Evolutionary conservation across 2,329 filamentous ascomycete genomes (phyloP).

Genomic region (Byssochlamys sp.): DNA sequence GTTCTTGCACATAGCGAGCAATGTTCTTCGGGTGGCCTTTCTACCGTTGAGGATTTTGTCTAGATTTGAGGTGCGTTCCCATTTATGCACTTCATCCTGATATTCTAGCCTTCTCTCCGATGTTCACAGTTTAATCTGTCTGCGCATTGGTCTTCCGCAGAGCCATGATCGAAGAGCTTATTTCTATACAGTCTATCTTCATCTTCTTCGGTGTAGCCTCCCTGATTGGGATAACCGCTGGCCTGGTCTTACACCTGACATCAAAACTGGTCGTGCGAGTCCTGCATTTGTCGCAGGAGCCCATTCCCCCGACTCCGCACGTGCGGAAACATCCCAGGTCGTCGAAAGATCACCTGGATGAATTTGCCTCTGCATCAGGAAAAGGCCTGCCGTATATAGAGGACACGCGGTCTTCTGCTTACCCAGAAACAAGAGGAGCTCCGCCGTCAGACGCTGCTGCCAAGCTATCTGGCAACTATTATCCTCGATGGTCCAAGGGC

Average conservation of each 20-base stretch:
- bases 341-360: not conserved
- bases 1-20: constrained; percentile 39
- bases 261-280: not conserved
- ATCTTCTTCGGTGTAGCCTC: constrained; percentile 58
- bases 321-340: not conserved
- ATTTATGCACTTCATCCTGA: not conserved
- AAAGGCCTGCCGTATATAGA: not conserved
- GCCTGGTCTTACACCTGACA: constrained; percentile 28
- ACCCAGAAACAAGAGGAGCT: not conserved
- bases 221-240: constrained; percentile 56
- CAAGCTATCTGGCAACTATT: constrained; percentile 3
- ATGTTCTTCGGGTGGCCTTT: constrained; percentile 31
- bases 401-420: not conserved
- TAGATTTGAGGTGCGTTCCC: constrained; percentile 46
- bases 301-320: not conserved
- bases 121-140: not conserved
- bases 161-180: constrained; percentile 1
- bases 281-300: not conserved
- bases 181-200: constrained; percentile 28
- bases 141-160: not conserved
- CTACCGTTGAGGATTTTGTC: constrained; percentile 44
- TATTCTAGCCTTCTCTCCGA: not conserved
- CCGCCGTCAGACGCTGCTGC: not conserved
- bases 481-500: constrained; percentile 4
- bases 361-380: not conserved